Percentiles rank a stretch among this genome's conserved stretches.
These are phyloP conservation scores for Heliosperma pusillum DNA, from an alignment of 148 eudicot species.

Conservation along the genomic window DNA sequence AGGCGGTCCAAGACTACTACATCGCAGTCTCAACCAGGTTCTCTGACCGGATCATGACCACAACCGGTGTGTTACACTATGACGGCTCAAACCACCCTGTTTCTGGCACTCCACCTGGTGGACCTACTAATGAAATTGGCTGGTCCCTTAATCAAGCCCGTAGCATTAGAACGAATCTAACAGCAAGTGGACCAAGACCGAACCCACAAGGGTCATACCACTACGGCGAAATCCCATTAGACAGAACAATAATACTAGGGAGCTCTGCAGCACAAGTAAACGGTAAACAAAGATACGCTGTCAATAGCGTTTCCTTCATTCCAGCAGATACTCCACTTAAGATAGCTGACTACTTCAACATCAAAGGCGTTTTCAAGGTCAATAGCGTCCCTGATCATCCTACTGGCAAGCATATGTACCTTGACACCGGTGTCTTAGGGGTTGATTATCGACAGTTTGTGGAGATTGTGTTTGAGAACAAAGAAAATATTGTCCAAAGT, in stretches of 20 bases:
- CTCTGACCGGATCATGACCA: constrained; percentile 28
- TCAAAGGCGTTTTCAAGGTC: constrained; percentile 49
- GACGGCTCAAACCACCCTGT: constrained; percentile 42
- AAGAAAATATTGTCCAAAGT: constrained; percentile 49
- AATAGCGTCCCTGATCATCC: constrained; percentile 72
- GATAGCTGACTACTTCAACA: constrained; percentile 74
- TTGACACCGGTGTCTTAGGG: constrained; percentile 61
- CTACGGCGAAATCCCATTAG: constrained; percentile 56
- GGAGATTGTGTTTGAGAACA: constrained; percentile 74
- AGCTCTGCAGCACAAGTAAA: constrained; percentile 44
- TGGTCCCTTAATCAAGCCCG: constrained; percentile 68
- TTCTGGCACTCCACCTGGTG: constrained; percentile 55
- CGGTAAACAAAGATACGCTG: constrained; percentile 71
- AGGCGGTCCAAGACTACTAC: constrained; percentile 55
- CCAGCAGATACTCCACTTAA: constrained; percentile 80
- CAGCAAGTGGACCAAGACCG: constrained; percentile 90
- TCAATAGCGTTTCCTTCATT: constrained; percentile 62
- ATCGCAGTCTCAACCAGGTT: constrained; percentile 70
- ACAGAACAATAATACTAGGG: constrained; percentile 51
- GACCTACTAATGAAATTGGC: constrained; percentile 47
- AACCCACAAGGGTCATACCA: constrained; percentile 96
- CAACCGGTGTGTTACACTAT: constrained; percentile 66
- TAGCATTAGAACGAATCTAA: constrained; percentile 68
- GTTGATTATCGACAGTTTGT: constrained; percentile 55
- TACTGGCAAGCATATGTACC: constrained; percentile 28